Evolutionary conservation across 2,329 filamentous ascomycete genomes (phyloP), one percentile per base, ranked within the genome.

Genomic region (Microdochium nivale): DNA sequence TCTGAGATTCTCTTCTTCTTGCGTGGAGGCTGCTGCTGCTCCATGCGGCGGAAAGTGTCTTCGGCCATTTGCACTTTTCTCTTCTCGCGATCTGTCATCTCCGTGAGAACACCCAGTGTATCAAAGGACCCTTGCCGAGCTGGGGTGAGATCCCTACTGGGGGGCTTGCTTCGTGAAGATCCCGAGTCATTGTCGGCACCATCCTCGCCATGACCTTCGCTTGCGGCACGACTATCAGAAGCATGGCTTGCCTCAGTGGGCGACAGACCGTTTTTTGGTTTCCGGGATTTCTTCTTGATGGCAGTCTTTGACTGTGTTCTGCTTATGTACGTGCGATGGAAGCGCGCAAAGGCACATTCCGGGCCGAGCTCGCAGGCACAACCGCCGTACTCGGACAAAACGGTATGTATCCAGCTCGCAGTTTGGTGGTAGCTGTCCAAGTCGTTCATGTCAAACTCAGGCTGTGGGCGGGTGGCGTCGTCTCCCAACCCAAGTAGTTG

Each of bases 331-430:
- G 77, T 79, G 49, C 78, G 73, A 60, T 83, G 79, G 57, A 86
- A 86, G 21, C 80, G 78, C 53, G 74, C 75, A 67, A 86, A 86
- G 2, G 81, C 79, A 60, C 83, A 86, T 52, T 84, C 79, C 40
- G 72, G 69, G 8, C 80, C 81, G 14, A 82, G 65, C 52, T 86
- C 79, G 65, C 88, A 92, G 3, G 87, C 88, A 67, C 88, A 92
- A 19, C 87, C 87, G 19, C 88, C 88, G 60, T 89, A 87, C 63
- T 90, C 87, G 19, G 86, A 86, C 7, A 91, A 75, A 9, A 90
- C 83, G 40, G 76, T 78, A 49, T 83, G 77, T 7, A 89, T 80
- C 80, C 84, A 89, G 16, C 76, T 76, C 14, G 77, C 76, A 19
- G 88, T 78, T 48, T 70, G 74, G 24, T 74, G 72, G 54, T 84